Conservation (phyloP, 1,139 yeast species). For the Nakaseomyces nivariensis region DNA sequence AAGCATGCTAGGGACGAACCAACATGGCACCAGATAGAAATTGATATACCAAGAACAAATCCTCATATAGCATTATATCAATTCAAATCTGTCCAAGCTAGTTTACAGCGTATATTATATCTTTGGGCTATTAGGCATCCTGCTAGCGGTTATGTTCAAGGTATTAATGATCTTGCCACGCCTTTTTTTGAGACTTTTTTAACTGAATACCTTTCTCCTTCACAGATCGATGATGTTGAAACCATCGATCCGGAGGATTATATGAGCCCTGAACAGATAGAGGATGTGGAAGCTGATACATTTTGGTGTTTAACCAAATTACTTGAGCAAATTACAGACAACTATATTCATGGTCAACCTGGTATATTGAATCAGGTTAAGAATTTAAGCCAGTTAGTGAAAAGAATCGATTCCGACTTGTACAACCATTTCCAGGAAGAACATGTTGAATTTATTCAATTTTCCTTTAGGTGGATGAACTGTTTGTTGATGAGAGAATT, state of each 20-base stretch:
- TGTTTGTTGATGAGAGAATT: constrained; percentile 92
- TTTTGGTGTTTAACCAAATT: constrained; percentile 92
- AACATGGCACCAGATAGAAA: constrained; percentile 92
- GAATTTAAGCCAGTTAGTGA: constrained; percentile 66
- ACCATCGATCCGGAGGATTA: constrained; percentile 50
- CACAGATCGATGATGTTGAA: constrained; percentile 35
- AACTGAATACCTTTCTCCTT: constrained; percentile 44
- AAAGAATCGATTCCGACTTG: constrained; percentile 66
- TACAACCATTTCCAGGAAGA: constrained; percentile 68
- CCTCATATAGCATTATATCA: constrained; percentile 73
- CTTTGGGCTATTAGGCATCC: constrained; percentile 98
- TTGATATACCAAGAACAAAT: constrained; percentile 91
- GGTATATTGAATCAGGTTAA: constrained; percentile 88
- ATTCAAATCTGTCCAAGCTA: constrained; percentile 58
- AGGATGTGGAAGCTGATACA: constrained; percentile 80
- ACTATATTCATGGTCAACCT: constrained; percentile 95
- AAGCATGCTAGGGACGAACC: constrained; percentile 55
- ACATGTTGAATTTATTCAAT: constrained; percentile 85
- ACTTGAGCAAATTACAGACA: constrained; percentile 89
- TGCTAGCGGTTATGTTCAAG: constrained; percentile 98
- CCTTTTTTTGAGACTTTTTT: constrained; percentile 89
- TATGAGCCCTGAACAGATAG: constrained; percentile 46
- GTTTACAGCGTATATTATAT: constrained; percentile 72
- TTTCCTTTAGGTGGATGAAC: constrained; percentile 98
- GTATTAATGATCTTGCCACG: constrained; percentile 88